Percentiles rank a stretch among this genome's conserved stretches.
phyloP scores from a whole-genome alignment of 352 stramenopile species.

The Phytophthora chlamydospora region DNA sequence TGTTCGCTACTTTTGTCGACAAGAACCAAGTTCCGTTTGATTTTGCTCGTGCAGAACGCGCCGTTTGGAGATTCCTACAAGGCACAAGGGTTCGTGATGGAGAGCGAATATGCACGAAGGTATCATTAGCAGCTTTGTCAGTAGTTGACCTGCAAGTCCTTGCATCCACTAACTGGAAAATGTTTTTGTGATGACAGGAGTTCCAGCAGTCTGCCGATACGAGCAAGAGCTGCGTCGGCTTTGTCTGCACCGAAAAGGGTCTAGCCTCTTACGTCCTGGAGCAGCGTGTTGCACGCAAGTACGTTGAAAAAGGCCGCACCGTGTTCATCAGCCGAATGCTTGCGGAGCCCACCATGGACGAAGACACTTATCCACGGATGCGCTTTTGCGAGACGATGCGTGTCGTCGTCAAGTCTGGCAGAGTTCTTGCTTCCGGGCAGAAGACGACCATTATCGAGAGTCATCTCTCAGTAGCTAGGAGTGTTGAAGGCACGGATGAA shows the following conservation, averaged over 20 bases:
- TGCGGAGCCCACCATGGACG: not conserved
- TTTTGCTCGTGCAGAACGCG: not conserved
- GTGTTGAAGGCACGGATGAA: not conserved
- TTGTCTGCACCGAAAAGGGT: not conserved
- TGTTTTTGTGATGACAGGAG: not conserved
- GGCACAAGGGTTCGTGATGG: conserved; percentile 1
- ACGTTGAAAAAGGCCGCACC: conserved; percentile 1
- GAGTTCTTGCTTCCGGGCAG: not conserved
- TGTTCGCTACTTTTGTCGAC: conserved; percentile 10
- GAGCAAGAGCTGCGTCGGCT: conserved; percentile 7
- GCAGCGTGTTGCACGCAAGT: conserved; percentile 6
- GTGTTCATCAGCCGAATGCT: conserved; percentile 14
- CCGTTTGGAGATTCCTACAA: conserved; percentile 14
- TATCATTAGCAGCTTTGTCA: not conserved
- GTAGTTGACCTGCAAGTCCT: not conserved
- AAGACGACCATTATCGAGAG: conserved; percentile 6
- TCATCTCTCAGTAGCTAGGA: conserved; percentile 1
- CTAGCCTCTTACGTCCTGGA: conserved; percentile 1
- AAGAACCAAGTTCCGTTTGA: conserved; percentile 13
- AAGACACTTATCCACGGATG: not conserved
- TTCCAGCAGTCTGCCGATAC: conserved; percentile 1
- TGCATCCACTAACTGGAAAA: not conserved
- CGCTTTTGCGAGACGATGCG: conserved; percentile 10
- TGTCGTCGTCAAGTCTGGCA: conserved; percentile 2
- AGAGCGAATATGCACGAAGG: conserved; percentile 1